These are phyloP conservation scores for Pichia paraexigua DNA, from an alignment of 805 yeast genomes.

Conservation along the genomic window DNA sequence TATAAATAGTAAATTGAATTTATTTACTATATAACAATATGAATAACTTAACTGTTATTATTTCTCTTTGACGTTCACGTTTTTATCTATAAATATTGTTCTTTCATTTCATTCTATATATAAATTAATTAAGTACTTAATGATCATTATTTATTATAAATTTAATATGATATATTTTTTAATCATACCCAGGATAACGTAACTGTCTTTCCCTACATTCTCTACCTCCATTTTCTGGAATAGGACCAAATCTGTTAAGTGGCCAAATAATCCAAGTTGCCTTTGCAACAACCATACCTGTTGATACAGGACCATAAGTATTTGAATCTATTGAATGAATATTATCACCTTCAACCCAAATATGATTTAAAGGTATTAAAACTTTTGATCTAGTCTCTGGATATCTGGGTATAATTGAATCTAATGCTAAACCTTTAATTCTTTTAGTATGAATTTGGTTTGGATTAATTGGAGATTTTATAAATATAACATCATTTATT, in stretches of 20 bases:
- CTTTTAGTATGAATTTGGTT: constrained; percentile 70
- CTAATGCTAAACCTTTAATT: constrained; percentile 69
- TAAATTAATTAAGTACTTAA: background rate
- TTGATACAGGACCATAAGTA: constrained; percentile 79
- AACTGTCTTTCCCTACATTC: constrained; percentile 34
- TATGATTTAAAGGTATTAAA: constrained; percentile 65
- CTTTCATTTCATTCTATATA: background rate
- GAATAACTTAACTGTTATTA: background rate
- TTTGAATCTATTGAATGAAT: constrained; percentile 78
- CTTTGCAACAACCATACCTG: constrained; percentile 73
- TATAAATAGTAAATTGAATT: background rate
- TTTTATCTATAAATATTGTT: background rate
- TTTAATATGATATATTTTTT: background rate
- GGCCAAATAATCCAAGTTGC: constrained; percentile 72
- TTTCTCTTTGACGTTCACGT: background rate
- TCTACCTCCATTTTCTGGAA: constrained; percentile 43
- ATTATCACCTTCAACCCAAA: constrained; percentile 96
- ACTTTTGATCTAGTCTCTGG: constrained; percentile 61
- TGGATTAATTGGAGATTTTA: constrained; percentile 78
- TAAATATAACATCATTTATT: constrained; percentile 65
- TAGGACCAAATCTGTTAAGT: constrained; percentile 40
- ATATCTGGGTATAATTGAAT: constrained; percentile 49
- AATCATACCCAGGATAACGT: constrained; percentile 2
- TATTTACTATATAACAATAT: background rate
- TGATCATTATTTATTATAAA: background rate